A percentile compares a stretch with the other conserved stretches of the same genome.
Evolutionary conservation across 257 asterid genomes (phyloP).

Genomic region (Penstemon barbatus): DNA sequence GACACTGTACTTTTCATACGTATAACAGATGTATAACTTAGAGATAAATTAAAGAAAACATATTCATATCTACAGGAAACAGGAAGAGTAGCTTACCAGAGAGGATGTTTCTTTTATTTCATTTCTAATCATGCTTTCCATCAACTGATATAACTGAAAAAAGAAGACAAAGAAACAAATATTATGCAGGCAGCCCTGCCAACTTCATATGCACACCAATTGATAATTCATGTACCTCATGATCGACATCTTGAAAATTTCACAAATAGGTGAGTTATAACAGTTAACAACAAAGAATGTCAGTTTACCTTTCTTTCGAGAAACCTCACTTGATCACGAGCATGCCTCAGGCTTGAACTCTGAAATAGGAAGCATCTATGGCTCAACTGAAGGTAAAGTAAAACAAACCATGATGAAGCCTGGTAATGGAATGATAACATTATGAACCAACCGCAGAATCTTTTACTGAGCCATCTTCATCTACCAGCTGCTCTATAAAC

Average conservation of each 20-base stretch:
- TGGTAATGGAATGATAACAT: conserved; percentile 12
- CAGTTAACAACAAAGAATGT: conserved; percentile 5
- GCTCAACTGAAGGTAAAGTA: conserved; percentile 25
- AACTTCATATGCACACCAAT: conserved; percentile 13
- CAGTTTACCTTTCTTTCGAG: conserved; percentile 80
- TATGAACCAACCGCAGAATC: conserved; percentile 84
- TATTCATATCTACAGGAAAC: not conserved
- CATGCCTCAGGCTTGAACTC: conserved; percentile 78
- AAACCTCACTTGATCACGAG: conserved; percentile 72
- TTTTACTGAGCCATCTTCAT: conserved; percentile 93
- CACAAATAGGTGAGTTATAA: conserved; percentile 5
- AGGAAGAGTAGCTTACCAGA: conserved; percentile 47
- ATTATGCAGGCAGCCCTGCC: conserved; percentile 24
- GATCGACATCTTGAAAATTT: conserved; percentile 8
- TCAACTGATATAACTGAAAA: conserved; percentile 68
- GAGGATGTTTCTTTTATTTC: conserved; percentile 56
- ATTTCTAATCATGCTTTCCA: conserved; percentile 78
- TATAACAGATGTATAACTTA: conserved; percentile 6
- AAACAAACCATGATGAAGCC: conserved; percentile 17
- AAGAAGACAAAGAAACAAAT: conserved; percentile 28
- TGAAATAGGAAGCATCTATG: conserved; percentile 36
- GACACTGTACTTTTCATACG: conserved; percentile 17
- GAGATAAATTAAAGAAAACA: conserved; percentile 10
- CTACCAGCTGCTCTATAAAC: conserved; percentile 71
- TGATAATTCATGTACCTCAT: conserved; percentile 22